Base-by-base conservation (phyloP, 139 green algal genomes). In the Chlamydomonas eustigma region DNA sequence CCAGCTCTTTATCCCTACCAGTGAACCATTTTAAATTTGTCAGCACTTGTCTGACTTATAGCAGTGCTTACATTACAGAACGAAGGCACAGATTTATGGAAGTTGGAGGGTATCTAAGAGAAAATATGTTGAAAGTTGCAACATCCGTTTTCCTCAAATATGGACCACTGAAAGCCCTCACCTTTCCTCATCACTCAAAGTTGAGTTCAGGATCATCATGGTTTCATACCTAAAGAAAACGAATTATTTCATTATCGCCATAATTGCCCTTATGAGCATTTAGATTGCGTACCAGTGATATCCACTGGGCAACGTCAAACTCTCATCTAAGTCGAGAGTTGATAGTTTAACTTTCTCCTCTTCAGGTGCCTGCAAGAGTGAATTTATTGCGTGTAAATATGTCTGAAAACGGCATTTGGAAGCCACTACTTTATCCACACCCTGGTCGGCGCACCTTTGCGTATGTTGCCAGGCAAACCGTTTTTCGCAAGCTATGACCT, bases 171-270 rank as follows among this genome's bases (percentile, higher is more conserved):
- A 30, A 25, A 64, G 2, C 6, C 37, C 84, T 67, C 68, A 91
- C 87, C 91, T 88, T 64, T 92, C 85, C 80, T 95, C 88, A 33
- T 96, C 92, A 38, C 69, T 87, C 68, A 97, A 75, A 30, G 85
- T 81, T 18, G 90, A 86, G 33, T 90, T 87, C 75, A 97, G 76
- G 38, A 97, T 86, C 31, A 97, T 83, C 91, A 97, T 95, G 24
- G 92, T 97, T 86, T 97, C 92, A 77, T 97, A 96, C 71, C 89
- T 94, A 68, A 51, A 58, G 44, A 12, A n/a, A n/a, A n/a, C n/a
- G n/a, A n/a, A n/a, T n/a, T n/a, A n/a, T n/a, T n/a, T n/a, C n/a
- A n/a, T n/a, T n/a, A n/a, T n/a, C n/a, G n/a, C n/a, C n/a, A n/a
- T n/a, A n/a, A n/a, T n/a, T n/a, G n/a, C n/a, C n/a, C n/a, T n/a